A percentile compares a stretch with the other conserved stretches of the same genome.
These are phyloP conservation scores for Alternaria gaisen DNA, from an alignment of 2,329 filamentous ascomycete genomes.

Conservation along the genomic window DNA sequence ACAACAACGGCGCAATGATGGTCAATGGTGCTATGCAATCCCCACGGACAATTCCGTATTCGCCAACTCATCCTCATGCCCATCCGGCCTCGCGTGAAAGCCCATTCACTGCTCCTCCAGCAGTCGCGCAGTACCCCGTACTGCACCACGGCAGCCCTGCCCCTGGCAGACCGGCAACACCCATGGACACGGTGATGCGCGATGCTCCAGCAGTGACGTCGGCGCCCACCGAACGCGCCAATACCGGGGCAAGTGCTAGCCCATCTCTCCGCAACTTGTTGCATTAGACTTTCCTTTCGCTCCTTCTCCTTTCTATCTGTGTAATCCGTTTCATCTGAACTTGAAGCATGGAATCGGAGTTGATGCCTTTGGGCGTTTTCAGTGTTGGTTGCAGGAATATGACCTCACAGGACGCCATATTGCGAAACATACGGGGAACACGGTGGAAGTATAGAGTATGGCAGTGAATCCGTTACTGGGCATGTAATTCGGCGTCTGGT, in stretches of 20 bases:
- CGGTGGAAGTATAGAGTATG: constrained; percentile 17
- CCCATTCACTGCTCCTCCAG: constrained; percentile 43
- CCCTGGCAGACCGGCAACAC: constrained; percentile 45
- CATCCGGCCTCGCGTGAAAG: constrained; percentile 48
- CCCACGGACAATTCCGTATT: constrained; percentile 47
- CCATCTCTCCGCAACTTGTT: constrained; percentile 59
- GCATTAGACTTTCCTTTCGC: constrained; percentile 44
- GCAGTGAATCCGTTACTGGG: constrained; percentile 23
- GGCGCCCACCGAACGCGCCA: constrained; percentile 40
- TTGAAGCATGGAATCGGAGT: constrained; percentile 33
- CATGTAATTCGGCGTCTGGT: constrained; percentile 30
- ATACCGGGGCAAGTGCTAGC: constrained; percentile 56
- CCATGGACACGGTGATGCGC: constrained; percentile 48
- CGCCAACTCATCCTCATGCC: constrained; percentile 47
- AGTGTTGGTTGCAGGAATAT: constrained; percentile 23
- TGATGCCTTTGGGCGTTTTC: constrained; percentile 24
- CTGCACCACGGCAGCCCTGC: constrained; percentile 46
- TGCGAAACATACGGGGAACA: constrained; percentile 20
- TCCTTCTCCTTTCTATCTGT: constrained; percentile 13
- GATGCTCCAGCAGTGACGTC: constrained; percentile 39
- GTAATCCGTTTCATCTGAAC: background rate
- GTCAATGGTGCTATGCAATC: constrained; percentile 50
- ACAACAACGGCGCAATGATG: constrained; percentile 43
- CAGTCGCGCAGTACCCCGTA: constrained; percentile 35
- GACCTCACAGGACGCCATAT: constrained; percentile 10